A percentile compares a stretch with the other conserved stretches of the same genome.
Evolutionary conservation across 2,329 filamentous ascomycete species (phyloP).

Genomic region (Raffaelea arxii): DNA sequence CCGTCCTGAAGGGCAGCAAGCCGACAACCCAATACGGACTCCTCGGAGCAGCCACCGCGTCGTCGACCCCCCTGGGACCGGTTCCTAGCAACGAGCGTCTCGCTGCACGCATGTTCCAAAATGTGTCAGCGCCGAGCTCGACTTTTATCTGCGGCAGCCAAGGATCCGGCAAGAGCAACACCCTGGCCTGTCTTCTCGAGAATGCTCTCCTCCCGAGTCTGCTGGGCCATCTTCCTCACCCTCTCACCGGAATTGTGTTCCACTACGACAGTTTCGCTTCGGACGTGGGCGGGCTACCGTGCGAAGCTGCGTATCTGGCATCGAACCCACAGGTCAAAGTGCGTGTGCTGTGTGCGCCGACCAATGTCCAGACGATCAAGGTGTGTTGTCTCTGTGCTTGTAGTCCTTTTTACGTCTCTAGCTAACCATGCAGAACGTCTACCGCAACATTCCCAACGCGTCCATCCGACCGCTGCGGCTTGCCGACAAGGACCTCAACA

Average conservation of each 20-base stretch:
- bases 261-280: slow-evolving; percentile 52
- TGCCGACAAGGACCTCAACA: slow-evolving; percentile 42
- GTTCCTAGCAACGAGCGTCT: slow-evolving; percentile 8
- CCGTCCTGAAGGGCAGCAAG: background rate
- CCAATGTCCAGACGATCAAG: slow-evolving; percentile 33
- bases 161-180: slow-evolving; percentile 56
- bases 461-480: slow-evolving; percentile 40
- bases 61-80: background rate
- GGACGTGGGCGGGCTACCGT: slow-evolving; percentile 36
- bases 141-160: slow-evolving; percentile 56
- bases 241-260: slow-evolving; percentile 53
- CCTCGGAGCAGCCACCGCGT: background rate
- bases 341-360: slow-evolving; percentile 43
- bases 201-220: slow-evolving; percentile 41
- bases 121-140: slow-evolving; percentile 42
- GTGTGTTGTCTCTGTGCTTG: slow-evolving; percentile 14
- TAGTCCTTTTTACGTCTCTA: background rate
- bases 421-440: slow-evolving; percentile 17
- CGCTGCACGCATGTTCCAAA: slow-evolving; percentile 29
- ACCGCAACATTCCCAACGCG: slow-evolving; percentile 27
- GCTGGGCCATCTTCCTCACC: slow-evolving; percentile 35
- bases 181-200: slow-evolving; percentile 45
- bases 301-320: slow-evolving; percentile 50
- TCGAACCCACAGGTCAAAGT: slow-evolving; percentile 33
- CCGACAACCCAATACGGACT: slow-evolving; percentile 1